phyloP scores from a whole-genome alignment of 441 rosid genomes.

The Brassica balearica region DNA sequence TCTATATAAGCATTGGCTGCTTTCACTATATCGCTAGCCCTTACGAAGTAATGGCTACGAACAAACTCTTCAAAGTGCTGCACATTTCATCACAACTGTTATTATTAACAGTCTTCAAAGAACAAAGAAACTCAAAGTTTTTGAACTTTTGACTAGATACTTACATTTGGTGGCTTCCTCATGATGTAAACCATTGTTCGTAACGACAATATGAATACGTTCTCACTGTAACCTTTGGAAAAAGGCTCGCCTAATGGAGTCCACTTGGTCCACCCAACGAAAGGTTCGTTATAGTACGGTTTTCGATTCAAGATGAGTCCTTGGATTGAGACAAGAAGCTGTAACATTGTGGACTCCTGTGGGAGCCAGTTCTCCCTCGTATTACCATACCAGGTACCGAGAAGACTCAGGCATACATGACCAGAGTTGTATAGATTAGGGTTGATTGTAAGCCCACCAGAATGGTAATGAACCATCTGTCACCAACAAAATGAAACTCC shows the following conservation, averaged over 20 bases:
- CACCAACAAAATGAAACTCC: constrained; percentile 32
- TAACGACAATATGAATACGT: constrained; percentile 61
- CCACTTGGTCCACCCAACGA: constrained; percentile 53
- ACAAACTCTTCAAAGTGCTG: constrained; percentile 90
- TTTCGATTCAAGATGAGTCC: constrained; percentile 84
- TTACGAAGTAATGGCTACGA: constrained; percentile 61
- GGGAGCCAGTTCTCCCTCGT: constrained; percentile 85
- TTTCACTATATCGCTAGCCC: constrained; percentile 61
- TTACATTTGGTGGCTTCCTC: constrained; percentile 56
- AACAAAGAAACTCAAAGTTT: not conserved
- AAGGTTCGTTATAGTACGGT: constrained; percentile 91
- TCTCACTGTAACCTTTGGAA: constrained; percentile 69
- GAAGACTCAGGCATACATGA: no score
- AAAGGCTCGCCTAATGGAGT: constrained; percentile 53
- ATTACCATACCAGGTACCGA: constrained; percentile 74
- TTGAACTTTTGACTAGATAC: not conserved
- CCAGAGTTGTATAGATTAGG: constrained; percentile 64
- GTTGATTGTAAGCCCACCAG: constrained; percentile 85
- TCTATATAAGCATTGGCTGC: constrained; percentile 74
- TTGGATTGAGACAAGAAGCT: constrained; percentile 91
- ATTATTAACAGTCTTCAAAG: no score
- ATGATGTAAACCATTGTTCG: constrained; percentile 75
- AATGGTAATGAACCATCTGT: constrained; percentile 77
- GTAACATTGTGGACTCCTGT: constrained; percentile 72
- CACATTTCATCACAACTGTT: constrained; percentile 25